Evolutionary conservation across 1,284 basidiomycete genomes (phyloP).

Genomic region (Cutaneotrichosporon sp.): DNA sequence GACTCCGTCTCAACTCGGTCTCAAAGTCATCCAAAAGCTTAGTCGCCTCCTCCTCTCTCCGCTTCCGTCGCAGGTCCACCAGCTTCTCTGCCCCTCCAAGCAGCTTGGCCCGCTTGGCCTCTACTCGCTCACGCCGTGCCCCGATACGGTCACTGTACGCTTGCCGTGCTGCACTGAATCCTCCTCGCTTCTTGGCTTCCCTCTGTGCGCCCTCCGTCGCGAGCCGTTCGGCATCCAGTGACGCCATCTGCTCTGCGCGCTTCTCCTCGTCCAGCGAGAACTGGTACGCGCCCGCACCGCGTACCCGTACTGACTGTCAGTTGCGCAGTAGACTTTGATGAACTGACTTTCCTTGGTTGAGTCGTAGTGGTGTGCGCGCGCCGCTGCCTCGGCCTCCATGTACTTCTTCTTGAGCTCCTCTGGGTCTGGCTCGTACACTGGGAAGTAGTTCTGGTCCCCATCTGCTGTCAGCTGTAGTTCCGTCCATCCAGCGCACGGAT

Average conservation of each 20-base stretch:
- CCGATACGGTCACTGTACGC: constrained; percentile 78
- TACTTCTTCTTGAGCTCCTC: constrained; percentile 76
- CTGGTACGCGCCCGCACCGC: constrained; percentile 81
- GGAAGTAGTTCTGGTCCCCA: constrained; percentile 76
- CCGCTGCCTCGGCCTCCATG: constrained; percentile 67
- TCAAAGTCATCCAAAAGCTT: constrained; percentile 39
- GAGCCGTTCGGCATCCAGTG: constrained; percentile 63
- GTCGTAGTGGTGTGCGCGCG: constrained; percentile 77
- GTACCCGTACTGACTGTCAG: constrained; percentile 58
- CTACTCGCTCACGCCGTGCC: constrained; percentile 70
- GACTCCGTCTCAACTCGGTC: constrained; percentile 27
- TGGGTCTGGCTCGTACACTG: constrained; percentile 76
- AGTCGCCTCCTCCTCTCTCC: constrained; percentile 39
- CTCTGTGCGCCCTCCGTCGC: constrained; percentile 70
- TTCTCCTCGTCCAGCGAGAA: constrained; percentile 79
- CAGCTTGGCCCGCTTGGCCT: constrained; percentile 73
- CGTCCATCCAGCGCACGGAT: constrained; percentile 47
- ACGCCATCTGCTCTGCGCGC: constrained; percentile 73
- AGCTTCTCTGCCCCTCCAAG: constrained; percentile 44
- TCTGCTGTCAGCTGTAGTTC: constrained; percentile 40
- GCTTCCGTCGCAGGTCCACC: constrained; percentile 23
- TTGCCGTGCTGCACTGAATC: constrained; percentile 59
- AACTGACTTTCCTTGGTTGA: constrained; percentile 66
- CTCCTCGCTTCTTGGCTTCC: constrained; percentile 36
- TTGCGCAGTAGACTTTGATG: neutral